Conservation (phyloP, 2,329 filamentous ascomycete genomes). For the Monosporascus sp. region DNA sequence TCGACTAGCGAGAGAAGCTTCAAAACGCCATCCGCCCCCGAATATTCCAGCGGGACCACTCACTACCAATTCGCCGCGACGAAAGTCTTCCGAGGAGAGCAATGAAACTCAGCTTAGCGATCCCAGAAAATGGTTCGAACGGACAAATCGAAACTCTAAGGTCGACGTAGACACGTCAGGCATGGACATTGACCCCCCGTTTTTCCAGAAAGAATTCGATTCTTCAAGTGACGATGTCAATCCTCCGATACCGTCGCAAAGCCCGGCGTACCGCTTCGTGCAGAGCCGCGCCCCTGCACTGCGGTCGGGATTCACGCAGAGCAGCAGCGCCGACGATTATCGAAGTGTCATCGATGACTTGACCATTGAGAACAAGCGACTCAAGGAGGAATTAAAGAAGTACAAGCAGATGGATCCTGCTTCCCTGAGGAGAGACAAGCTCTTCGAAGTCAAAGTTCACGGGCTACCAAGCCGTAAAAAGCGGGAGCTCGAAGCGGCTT, state of each 20-base stretch:
- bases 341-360: slow-evolving; percentile 82
- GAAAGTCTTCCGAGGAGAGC: slow-evolving; percentile 45
- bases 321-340: slow-evolving; percentile 67
- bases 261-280: slow-evolving; percentile 18
- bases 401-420: slow-evolving; percentile 64
- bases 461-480: slow-evolving; percentile 67
- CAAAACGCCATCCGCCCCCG: slow-evolving; percentile 14
- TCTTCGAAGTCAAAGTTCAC: slow-evolving; percentile 80
- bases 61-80: slow-evolving; percentile 16
- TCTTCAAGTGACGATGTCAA: slow-evolving; percentile 43
- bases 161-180: slow-evolving; percentile 33
- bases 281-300: slow-evolving; percentile 17
- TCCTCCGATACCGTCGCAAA: slow-evolving; percentile 16
- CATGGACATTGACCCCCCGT: slow-evolving; percentile 53
- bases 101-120: slow-evolving; percentile 44
- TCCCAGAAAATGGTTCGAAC: slow-evolving; percentile 49
- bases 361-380: slow-evolving; percentile 74
- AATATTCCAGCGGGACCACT: slow-evolving; percentile 8
- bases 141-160: slow-evolving; percentile 44
- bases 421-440: slow-evolving; percentile 65
- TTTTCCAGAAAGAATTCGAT: slow-evolving; percentile 48
- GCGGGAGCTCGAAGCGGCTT: slow-evolving; percentile 66
- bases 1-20: slow-evolving; percentile 37
- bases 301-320: slow-evolving; percentile 34
- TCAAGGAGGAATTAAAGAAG: slow-evolving; percentile 67